Evolutionary conservation across 208 protist species (phyloP).

Genomic region (Trypanosoma melophagium): DNA sequence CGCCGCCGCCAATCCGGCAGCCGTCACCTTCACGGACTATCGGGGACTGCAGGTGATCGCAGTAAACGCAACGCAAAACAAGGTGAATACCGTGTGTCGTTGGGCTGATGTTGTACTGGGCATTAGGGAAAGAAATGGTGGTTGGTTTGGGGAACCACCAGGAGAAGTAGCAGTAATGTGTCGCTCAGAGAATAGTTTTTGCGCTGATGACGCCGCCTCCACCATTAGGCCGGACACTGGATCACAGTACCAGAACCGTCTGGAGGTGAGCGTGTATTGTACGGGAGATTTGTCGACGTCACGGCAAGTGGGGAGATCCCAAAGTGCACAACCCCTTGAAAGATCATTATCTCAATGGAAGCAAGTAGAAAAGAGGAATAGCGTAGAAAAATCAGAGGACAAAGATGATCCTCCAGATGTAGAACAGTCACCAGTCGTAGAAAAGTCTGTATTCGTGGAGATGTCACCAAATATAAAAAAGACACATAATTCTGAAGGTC

Average conservation of each 20-base stretch:
- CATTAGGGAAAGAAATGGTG: conserved; percentile 37
- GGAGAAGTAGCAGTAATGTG: conserved; percentile 13
- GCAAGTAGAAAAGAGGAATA: neutral
- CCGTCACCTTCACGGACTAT: conserved; percentile 38
- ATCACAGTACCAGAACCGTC: neutral
- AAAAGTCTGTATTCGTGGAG: no score
- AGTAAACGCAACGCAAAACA: conserved; percentile 46
- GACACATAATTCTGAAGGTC: no score
- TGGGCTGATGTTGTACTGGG: conserved; percentile 65
- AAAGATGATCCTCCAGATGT: no score
- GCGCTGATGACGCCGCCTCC: neutral
- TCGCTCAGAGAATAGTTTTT: neutral
- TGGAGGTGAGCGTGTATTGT: conserved; percentile 8
- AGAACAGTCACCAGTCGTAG: no score
- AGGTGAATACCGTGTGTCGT: conserved; percentile 60
- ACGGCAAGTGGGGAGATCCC: neutral
- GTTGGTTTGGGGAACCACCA: conserved; percentile 51
- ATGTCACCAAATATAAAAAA: no score
- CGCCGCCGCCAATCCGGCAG: neutral
- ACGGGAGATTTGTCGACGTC: neutral
- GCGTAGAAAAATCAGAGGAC: no score
- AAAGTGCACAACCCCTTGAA: neutral
- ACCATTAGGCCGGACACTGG: neutral
- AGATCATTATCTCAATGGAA: neutral
- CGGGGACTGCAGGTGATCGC: conserved; percentile 44